phyloP scores from a whole-genome alignment of 2,329 filamentous ascomycete genomes.

The Trichoderma endophyticum region DNA sequence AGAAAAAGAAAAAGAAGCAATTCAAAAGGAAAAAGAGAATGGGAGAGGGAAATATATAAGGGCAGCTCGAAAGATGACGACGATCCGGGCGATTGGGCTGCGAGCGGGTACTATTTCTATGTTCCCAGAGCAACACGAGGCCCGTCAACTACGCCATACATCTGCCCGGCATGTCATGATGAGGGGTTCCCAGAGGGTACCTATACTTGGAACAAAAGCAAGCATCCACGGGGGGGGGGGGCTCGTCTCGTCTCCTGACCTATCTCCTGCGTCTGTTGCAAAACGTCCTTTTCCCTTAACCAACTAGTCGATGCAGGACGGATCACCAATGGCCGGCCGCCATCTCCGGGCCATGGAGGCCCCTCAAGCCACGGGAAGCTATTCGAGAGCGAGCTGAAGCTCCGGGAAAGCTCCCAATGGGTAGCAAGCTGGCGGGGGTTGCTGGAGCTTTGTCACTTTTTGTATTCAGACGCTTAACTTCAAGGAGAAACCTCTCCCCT shows the following conservation, averaged over 20 bases:
- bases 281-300: background rate
- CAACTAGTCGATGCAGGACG: background rate
- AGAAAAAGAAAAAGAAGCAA: background rate
- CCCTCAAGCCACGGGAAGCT: background rate
- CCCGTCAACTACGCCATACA: background rate
- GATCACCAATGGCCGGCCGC: background rate
- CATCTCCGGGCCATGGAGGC: background rate
- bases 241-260: background rate
- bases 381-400: background rate
- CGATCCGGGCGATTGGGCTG: background rate
- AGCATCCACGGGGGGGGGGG: background rate
- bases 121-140: background rate
- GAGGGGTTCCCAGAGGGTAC: background rate
- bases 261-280: background rate
- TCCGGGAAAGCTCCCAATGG: background rate
- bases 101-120: background rate
- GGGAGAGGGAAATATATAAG: background rate
- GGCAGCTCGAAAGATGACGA: background rate
- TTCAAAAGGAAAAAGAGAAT: background rate
- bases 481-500: background rate
- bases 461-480: background rate
- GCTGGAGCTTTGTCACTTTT: background rate
- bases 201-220: background rate
- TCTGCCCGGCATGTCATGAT: background rate
- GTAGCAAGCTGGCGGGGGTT: background rate